Base-by-base conservation (phyloP, 1,139 yeast species). In the Magnusiomyces fungicola region DNA sequence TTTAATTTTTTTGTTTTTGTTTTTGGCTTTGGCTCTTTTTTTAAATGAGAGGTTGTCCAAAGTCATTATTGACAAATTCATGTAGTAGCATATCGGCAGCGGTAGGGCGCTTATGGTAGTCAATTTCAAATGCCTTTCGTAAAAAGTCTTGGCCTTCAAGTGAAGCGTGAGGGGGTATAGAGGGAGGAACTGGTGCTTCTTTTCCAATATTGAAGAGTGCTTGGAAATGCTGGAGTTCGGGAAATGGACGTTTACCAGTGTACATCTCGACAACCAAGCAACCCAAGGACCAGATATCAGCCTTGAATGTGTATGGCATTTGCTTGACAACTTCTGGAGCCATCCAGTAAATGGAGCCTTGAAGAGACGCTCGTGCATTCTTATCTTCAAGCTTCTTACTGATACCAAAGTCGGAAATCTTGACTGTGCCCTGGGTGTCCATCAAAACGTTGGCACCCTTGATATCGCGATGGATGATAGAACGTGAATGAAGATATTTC, bases 311-410 rank as follows among this genome's bases (percentile, higher is more conserved):
- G 52, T 88, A 86, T 0, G 92, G 86, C 1, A 88, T 82, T 62
- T 89, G 96, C 61, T 87, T 86, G 14, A 89, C 96, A 14, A 90
- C 96, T 64, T 90, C 97, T 0, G 97, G 97, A 0, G 97, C 96
- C 97, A 90, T 90, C 97, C 97, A 90, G 62, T 83, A 90, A 0
- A 89, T 95, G 5, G 95, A 86, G 0, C 97, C 97, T 68, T 89
- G 97, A 45, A 90, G 66, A 0, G 96, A 87, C 0, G 89, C 92
- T 45, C 96, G 74, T 58, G 86, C 81, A 24, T 75, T 71, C 33
- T 12, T 70, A 56, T 51, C 60, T 47, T 74, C 75, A n/a, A 81
- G 74, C 60, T 85, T 84, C 59, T 88, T 86, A 34, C 96, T 85
- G 38, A 92, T 90, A 46, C 97, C 97, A 66, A 90, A 90, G 68